Evolutionary conservation across 2,329 filamentous ascomycete genomes (phyloP).

Genomic region (Phaeomoniella chlamydospora): DNA sequence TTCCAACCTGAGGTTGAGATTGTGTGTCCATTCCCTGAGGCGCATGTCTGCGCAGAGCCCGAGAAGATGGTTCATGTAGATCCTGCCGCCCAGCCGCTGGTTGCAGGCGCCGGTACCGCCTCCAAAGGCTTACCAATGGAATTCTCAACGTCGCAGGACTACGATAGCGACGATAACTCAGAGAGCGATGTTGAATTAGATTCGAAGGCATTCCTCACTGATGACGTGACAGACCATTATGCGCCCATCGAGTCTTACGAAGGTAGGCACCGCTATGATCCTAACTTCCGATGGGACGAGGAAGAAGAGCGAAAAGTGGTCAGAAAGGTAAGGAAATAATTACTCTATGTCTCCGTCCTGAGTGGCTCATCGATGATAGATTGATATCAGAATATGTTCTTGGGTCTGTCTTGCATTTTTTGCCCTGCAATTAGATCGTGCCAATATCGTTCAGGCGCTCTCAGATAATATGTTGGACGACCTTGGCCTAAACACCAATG

Average conservation of each 20-base stretch:
- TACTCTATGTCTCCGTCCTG: not conserved
- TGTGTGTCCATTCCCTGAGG: too few relatives aligned
- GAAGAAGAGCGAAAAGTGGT: slow-evolving; percentile 13
- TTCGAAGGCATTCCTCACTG: slow-evolving; percentile 4
- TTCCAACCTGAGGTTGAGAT: too few relatives aligned
- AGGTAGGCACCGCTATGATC: slow-evolving; percentile 33
- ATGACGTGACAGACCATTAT: slow-evolving; percentile 3
- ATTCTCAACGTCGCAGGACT: too few relatives aligned
- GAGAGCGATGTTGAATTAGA: not conserved
- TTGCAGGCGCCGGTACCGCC: too few relatives aligned
- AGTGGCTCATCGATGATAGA: slow-evolving; percentile 9
- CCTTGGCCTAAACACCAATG: slow-evolving; percentile 16
- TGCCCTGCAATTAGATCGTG: slow-evolving; percentile 42
- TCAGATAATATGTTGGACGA: slow-evolving; percentile 40
- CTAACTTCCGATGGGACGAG: slow-evolving; percentile 8
- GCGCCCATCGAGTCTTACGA: slow-evolving; percentile 21
- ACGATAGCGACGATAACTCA: not conserved
- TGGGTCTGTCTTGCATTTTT: slow-evolving; percentile 41
- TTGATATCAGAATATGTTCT: slow-evolving; percentile 10
- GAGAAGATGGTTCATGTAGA: too few relatives aligned
- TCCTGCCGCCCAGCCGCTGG: too few relatives aligned
- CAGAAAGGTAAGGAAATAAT: slow-evolving; percentile 5
- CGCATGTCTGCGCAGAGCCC: too few relatives aligned
- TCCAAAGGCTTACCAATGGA: too few relatives aligned
- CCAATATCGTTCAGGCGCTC: slow-evolving; percentile 42